A percentile compares a stretch with the other conserved stretches of the same genome.
phyloP scores from a whole-genome alignment of 495 filamentous ascomycete species.

The Terfezia boudieri region DNA sequence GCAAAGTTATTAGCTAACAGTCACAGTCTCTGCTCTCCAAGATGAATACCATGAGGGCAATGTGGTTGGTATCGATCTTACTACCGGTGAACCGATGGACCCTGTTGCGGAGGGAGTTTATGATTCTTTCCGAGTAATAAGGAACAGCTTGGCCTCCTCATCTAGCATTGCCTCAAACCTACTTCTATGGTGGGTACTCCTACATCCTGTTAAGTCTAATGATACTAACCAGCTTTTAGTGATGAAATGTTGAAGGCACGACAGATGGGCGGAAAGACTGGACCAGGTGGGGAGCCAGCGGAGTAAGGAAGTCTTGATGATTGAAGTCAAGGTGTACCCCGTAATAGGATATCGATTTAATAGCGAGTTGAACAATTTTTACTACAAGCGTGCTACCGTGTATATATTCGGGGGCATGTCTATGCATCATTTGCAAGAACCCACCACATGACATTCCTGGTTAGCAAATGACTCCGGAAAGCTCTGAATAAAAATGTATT shows the following conservation, averaged over 20 bases:
- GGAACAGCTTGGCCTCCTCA: conserved; percentile 83
- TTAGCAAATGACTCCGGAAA: no score
- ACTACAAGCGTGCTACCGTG: no score
- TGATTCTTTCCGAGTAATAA: conserved; percentile 83
- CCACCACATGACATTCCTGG: no score
- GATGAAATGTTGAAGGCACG: conserved; percentile 94
- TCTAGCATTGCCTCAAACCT: conserved; percentile 90
- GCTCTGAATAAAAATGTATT: no score
- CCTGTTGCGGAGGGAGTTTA: conserved; percentile 83
- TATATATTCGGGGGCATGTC: no score
- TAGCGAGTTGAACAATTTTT: no score
- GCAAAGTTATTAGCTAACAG: conserved; percentile 7
- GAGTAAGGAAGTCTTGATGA: no score
- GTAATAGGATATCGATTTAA: no score
- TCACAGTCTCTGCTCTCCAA: conserved; percentile 53
- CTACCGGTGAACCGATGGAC: conserved; percentile 81
- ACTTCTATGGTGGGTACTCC: conserved; percentile 33
- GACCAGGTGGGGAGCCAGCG: not conserved
- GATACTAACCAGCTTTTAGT: conserved; percentile 16
- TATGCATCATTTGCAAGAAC: no score
- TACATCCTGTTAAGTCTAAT: not conserved
- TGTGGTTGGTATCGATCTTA: conserved; percentile 62
- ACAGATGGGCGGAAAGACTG: conserved; percentile 42
- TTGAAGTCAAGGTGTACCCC: no score
- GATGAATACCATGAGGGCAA: conserved; percentile 73